Base-by-base conservation (phyloP, 2,329 filamentous ascomycete species). In the Colletotrichum gloeosporioides region DNA sequence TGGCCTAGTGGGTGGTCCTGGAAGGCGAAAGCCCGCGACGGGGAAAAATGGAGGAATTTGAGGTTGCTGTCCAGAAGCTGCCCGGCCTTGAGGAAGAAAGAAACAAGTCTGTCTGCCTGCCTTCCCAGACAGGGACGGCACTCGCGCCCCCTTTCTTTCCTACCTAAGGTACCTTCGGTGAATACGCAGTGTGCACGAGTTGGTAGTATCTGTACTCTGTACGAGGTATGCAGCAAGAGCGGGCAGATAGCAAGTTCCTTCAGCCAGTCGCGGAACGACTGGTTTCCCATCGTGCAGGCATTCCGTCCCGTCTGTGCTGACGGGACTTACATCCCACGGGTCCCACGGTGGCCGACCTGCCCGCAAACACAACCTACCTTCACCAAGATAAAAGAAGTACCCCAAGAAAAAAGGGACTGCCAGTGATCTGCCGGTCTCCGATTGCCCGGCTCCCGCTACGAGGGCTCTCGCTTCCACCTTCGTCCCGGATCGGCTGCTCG, bases 371-470 rank as follows among this genome's bases (percentile, higher is more conserved):
- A 49, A 22, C 44, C 3, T 22, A 22, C 44, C n/a, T 49, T 22
- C 22, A 61, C 57, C 27, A 61, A 31, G 57, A 61, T n/a, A n/a
- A 13, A 18, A 25, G 9, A 62, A 18, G 53, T 27, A 22, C 18
- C 27, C 31, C 16, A n/a, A 36, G 62, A 39, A 36, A 71, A 32
- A 36, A 32, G 15, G 13, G 22, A 29, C 53, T 29, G 31, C 31
- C 10, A 68, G 25, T 44, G 63, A 63, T 63, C 55, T 73, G 59
- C 59, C 73, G 64, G 59, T 64, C 73, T 59, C 64, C 70, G 70
- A 63, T 64, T 65, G 27, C 64, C 64, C 69, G 73, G 73, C 31
- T 73, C 57, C 65, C 65, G 59, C 31, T 39, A 69, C 32, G 27
- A 57, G 44, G 44, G 18, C 13, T 36, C 8, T 36, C 63, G 29